Evolutionary conservation across 1,284 basidiomycete genomes (phyloP), one percentile per base, ranked within the genome.

Genomic region (Cutaneotrichosporon dermatis): DNA sequence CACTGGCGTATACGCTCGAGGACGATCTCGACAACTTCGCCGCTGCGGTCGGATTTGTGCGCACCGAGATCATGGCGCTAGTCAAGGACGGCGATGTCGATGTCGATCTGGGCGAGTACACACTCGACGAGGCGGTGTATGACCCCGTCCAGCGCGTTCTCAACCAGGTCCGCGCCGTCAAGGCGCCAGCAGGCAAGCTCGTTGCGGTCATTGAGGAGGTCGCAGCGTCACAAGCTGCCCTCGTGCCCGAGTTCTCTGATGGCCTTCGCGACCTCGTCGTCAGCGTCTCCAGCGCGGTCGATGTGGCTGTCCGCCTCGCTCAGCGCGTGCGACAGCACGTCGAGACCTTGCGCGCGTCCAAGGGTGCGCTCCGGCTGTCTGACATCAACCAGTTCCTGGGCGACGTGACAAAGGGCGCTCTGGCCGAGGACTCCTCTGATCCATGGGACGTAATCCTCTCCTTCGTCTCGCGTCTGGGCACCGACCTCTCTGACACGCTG

Each of bases 251-350:
- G 58, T 79, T 92, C 11, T 81, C 89, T 3, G 83, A 86, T 3
- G 86, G 87, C 45, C 83, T 95, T 63, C 85, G 87, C 63, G 82
- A 83, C 1, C 77, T 94, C 13, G 86, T 84, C 58, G 85, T 86
- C 56, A 82, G 84, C 15, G 85, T 90, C 2, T 86, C 88, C 0
- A 89, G 91, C 65, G 83, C 92, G 2, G 86, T 90, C 63, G 90
- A 93, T 76, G 90, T 95, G 69, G 89, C 90, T 68, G 88, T 94
- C 59, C 88, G 92, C 89, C 83, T 96, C 51, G 92, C 92, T 0
- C 90, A 94, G 80, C 83, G 87, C 69, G 86, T 92, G 50, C 87
- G 88, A 77, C 86, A 85, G 1, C 88, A 96, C 73, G 80, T 91
- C 13, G 82, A 83, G 54, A 87, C 91, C 54, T 84, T 89, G 7